phyloP scores from a whole-genome alignment of 192 early-diverging fungal species.

The Backusella parvicylindrica region DNA sequence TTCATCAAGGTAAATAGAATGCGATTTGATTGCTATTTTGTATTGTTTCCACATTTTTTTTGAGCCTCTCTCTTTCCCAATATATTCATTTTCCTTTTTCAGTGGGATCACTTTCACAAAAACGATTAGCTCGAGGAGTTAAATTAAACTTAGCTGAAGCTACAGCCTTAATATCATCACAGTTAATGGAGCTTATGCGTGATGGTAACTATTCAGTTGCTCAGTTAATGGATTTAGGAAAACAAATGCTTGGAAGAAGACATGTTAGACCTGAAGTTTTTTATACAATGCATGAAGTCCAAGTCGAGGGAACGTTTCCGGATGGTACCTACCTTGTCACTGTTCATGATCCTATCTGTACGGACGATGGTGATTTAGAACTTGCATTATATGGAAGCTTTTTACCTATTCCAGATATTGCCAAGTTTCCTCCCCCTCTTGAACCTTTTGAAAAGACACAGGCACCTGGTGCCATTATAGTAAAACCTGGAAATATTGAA shows the following conservation, averaged over 20 bases:
- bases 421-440: slow-evolving; percentile 45
- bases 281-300: slow-evolving; percentile 73
- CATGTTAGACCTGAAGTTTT: slow-evolving; percentile 77
- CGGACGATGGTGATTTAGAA: slow-evolving; percentile 72
- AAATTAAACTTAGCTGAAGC: slow-evolving; percentile 85
- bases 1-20: slow-evolving; percentile 59
- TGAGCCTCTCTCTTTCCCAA: background rate
- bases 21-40: background rate
- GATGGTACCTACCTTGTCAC: slow-evolving; percentile 95
- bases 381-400: slow-evolving; percentile 89
- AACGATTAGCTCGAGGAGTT: slow-evolving; percentile 84
- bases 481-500: slow-evolving; percentile 60
- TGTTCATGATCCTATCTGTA: slow-evolving; percentile 87
- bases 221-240: slow-evolving; percentile 84
- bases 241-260: slow-evolving; percentile 81
- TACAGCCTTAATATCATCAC: slow-evolving; percentile 82
- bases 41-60: background rate
- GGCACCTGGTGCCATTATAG: slow-evolving; percentile 63
- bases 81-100: background rate
- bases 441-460: slow-evolving; percentile 28
- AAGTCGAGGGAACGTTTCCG: slow-evolving; percentile 86
- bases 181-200: slow-evolving; percentile 84
- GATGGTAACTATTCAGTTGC: slow-evolving; percentile 86
- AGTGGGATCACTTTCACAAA: slow-evolving; percentile 86
- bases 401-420: slow-evolving; percentile 61